A percentile compares a stretch with the other conserved stretches of the same genome.
phyloP scores from a whole-genome alignment of 23 red algal genomes.

The Gracilaria caudata region DNA sequence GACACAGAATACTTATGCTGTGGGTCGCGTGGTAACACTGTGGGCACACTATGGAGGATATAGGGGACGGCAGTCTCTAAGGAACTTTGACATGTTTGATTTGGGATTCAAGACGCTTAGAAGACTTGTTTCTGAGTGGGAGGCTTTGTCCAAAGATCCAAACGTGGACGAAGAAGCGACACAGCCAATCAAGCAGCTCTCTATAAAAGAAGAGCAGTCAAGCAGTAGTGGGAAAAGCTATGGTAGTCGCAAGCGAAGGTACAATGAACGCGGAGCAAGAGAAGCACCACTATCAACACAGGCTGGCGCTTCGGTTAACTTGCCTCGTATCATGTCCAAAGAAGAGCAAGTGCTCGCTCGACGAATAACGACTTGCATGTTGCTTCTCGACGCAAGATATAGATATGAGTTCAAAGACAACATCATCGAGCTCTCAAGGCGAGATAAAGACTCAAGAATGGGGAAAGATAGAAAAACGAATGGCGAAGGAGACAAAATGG shows the following conservation, averaged over 20 bases:
- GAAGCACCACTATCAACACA: background rate
- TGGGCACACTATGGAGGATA: conserved; percentile 69
- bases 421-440: conserved; percentile 31
- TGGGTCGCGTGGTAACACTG: conserved; percentile 25
- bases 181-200: conserved; percentile 42
- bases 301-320: no score
- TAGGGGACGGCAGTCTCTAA: conserved; percentile 18
- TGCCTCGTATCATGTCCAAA: background rate
- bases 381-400: conserved; percentile 41
- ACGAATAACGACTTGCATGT: conserved; percentile 39
- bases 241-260: background rate
- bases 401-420: conserved; percentile 60
- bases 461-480: conserved; percentile 21
- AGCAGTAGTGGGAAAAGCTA: background rate
- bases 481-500: conserved; percentile 23
- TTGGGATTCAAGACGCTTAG: conserved; percentile 32
- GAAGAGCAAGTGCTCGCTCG: conserved; percentile 11
- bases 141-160: background rate
- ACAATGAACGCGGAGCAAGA: background rate
- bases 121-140: conserved; percentile 12
- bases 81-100: conserved; percentile 15
- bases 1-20: background rate
- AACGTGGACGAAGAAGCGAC: conserved; percentile 49
- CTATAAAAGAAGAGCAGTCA: conserved; percentile 29
- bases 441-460: background rate